A percentile compares a stretch with the other conserved stretches of the same genome.
Conservation (phyloP, 345 rosid species). For the Triadica sebifera region DNA sequence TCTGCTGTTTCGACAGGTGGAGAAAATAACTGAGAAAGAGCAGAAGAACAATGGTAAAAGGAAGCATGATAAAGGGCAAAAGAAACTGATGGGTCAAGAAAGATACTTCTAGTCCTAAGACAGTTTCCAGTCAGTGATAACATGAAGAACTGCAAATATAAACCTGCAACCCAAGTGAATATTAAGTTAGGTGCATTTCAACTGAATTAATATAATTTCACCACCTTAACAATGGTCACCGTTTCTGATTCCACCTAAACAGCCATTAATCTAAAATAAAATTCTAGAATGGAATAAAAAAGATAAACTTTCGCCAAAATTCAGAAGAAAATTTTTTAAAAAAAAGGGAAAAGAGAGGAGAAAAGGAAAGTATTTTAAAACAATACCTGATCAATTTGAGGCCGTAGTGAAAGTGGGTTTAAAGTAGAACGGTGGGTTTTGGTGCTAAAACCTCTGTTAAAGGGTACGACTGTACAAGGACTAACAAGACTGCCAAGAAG, state of each 20-base stretch:
- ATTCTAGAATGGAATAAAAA: neutral
- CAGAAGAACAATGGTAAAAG: slow-evolving; percentile 17
- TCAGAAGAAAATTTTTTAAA: neutral
- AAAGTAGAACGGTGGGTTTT: neutral
- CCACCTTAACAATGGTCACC: too few relatives aligned
- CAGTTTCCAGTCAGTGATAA: slow-evolving; percentile 20
- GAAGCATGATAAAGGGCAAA: slow-evolving; percentile 19
- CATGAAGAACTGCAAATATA: slow-evolving; percentile 27
- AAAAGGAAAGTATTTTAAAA: neutral
- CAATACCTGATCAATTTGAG: neutral
- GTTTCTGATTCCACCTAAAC: neutral
- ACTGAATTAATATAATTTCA: neutral
- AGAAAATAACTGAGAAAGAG: slow-evolving; percentile 18
- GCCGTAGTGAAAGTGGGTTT: neutral
- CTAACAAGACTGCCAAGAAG: too few relatives aligned
- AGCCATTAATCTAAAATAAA: too few relatives aligned
- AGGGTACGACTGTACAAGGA: too few relatives aligned
- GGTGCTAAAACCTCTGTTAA: slow-evolving; percentile 1
- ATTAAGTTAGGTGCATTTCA: neutral
- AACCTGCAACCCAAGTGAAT: slow-evolving; percentile 1
- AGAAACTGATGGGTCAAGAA: slow-evolving; percentile 24
- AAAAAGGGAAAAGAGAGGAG: neutral
- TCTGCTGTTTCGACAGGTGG: slow-evolving; percentile 18
- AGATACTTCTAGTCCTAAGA: slow-evolving; percentile 19
- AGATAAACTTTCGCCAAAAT: neutral